These are phyloP conservation scores for Kuraishia floccosa DNA, from an alignment of 805 yeast genomes.

Conservation along the genomic window DNA sequence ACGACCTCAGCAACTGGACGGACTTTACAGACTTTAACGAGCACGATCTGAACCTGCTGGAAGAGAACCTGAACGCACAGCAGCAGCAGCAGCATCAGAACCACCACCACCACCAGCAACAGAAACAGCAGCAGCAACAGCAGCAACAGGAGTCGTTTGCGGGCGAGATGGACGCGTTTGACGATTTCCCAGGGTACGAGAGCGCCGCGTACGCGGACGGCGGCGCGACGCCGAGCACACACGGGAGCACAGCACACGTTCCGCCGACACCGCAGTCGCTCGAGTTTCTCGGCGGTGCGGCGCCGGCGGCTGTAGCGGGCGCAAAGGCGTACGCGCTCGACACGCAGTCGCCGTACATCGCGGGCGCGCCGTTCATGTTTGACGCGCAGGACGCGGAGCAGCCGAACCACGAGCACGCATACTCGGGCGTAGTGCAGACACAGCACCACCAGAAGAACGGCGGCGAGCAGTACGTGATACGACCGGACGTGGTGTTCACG, in stretches of 20 bases:
- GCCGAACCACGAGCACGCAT: no score
- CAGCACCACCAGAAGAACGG: no score
- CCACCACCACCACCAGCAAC: neutral
- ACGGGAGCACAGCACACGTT: no score
- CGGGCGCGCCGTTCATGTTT: no score
- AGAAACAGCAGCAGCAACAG: neutral
- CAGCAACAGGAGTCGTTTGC: neutral
- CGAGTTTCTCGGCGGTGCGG: neutral
- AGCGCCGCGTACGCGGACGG: neutral
- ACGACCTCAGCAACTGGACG: constrained; percentile 2
- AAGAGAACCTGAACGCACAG: neutral
- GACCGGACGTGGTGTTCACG: constrained; percentile 32
- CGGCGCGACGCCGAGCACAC: no score
- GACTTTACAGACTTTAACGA: constrained; percentile 3
- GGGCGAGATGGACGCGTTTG: neutral
- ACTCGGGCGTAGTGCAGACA: no score
- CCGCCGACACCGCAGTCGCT: neutral
- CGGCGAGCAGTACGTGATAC: no score
- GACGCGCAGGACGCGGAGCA: no score
- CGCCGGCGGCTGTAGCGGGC: no score
- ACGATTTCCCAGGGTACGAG: neutral
- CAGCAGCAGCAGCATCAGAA: constrained; percentile 2
- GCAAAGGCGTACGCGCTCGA: no score
- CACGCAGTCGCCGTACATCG: no score
- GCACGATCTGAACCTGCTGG: constrained; percentile 1